A percentile compares a stretch with the other conserved stretches of the same genome.
Conservation (phyloP, 176 grass and related monocot species). For the Otatea glauca region DNA sequence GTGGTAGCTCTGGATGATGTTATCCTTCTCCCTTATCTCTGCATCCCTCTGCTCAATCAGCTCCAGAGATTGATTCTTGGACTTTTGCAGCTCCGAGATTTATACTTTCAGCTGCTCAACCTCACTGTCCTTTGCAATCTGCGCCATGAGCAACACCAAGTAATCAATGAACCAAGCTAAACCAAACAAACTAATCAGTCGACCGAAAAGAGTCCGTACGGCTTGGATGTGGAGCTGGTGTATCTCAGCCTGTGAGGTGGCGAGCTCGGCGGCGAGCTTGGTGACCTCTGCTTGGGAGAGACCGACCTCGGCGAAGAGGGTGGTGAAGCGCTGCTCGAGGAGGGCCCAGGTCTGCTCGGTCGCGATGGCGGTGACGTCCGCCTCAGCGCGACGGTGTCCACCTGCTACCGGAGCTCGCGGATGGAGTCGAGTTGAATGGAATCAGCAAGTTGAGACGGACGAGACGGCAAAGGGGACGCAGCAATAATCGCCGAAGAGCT, state of each 20-base stretch:
- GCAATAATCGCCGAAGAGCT: too few species aligned
- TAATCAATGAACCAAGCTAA: constrained; percentile 28
- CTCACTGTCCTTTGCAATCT: constrained; percentile 91
- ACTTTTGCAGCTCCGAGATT: constrained; percentile 69
- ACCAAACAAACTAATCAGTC: constrained; percentile 1
- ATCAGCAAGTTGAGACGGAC: constrained; percentile 2
- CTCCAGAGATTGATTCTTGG: constrained; percentile 73
- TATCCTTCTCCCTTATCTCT: constrained; percentile 86
- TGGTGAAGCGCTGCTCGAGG: constrained; percentile 83
- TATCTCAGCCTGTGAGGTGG: constrained; percentile 75
- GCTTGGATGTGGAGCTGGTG: constrained; percentile 88
- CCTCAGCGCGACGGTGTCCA: constrained; percentile 89
- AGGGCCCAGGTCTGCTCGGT: constrained; percentile 92
- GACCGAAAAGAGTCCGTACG: constrained; percentile 49
- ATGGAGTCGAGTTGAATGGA: constrained; percentile 54
- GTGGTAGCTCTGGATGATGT: constrained; percentile 76
- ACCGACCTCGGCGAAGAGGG: constrained; percentile 70
- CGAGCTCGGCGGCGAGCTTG: constrained; percentile 67
- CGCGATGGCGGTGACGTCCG: constrained; percentile 72
- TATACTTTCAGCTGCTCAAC: constrained; percentile 70
- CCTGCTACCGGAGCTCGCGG: constrained; percentile 76
- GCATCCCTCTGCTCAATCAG: constrained; percentile 83
- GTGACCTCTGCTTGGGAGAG: constrained; percentile 63
- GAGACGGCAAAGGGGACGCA: constrained; percentile 29
- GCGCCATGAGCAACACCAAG: not conserved